A percentile compares a stretch with the other conserved stretches of the same genome.
Conservation (phyloP, 139 green algal species). For the Chlorella sp. region DNA sequence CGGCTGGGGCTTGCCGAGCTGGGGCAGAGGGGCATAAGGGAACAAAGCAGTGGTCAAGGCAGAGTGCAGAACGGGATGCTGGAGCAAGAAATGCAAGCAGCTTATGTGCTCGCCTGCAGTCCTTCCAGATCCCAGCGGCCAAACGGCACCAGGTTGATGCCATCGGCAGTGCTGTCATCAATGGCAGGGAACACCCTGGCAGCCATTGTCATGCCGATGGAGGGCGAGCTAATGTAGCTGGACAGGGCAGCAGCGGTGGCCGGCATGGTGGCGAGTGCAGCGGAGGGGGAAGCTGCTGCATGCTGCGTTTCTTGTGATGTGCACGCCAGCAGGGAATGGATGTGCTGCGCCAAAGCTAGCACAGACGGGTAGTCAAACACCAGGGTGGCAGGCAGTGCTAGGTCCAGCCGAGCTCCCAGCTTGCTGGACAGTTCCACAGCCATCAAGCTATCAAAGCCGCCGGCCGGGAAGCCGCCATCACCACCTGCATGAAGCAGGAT, state of each 20-base stretch:
- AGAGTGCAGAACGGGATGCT: background rate
- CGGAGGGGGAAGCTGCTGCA: too few relatives aligned
- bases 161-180: background rate
- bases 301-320: background rate
- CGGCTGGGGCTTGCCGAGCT: background rate
- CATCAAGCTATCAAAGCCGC: conserved; percentile 63
- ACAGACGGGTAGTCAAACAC: conserved; percentile 69
- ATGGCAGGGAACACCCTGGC: background rate
- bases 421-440: conserved; percentile 76
- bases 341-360: background rate
- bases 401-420: conserved; percentile 45
- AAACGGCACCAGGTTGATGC: conserved; percentile 1
- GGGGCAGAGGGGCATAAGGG: background rate
- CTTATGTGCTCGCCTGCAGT: background rate
- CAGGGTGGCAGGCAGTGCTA: conserved; percentile 59
- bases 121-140: conserved; percentile 11
- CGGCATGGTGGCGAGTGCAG: too few relatives aligned
- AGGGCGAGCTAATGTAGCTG: too few relatives aligned
- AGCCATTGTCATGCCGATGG: too few relatives aligned
- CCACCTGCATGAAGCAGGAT: too few relatives aligned
- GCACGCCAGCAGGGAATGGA: background rate
- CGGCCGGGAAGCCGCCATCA: too few relatives aligned
- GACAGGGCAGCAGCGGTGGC: too few relatives aligned
- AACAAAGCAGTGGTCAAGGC: background rate
- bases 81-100: background rate